These are phyloP conservation scores for Jamesozyma piceae DNA, from an alignment of 805 yeast species.

Conservation along the genomic window DNA sequence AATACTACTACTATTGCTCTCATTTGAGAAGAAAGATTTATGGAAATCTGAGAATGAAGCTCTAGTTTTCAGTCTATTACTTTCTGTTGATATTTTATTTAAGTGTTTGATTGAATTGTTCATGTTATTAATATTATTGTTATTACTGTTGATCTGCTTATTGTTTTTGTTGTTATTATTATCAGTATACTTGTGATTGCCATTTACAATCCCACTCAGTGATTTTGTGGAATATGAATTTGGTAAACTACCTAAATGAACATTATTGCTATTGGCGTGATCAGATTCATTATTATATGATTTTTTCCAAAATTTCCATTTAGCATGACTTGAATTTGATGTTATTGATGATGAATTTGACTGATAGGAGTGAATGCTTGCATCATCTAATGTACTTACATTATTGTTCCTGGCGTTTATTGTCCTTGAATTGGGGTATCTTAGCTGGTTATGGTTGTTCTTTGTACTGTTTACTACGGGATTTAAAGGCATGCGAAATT, in stretches of 20 bases:
- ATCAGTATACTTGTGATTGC: too few relatives aligned
- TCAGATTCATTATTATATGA: constrained; percentile 3
- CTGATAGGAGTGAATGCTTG: constrained; percentile 2
- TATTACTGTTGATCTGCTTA: not conserved
- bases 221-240: constrained; percentile 1
- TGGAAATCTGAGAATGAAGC: constrained; percentile 21
- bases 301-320: constrained; percentile 32
- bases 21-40: constrained; percentile 10
- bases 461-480: not conserved
- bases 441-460: not conserved
- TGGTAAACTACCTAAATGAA: not conserved
- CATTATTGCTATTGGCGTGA: not conserved
- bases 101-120: constrained; percentile 1
- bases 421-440: not conserved
- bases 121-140: not conserved
- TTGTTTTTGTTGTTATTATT: not conserved
- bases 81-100: not conserved
- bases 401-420: not conserved
- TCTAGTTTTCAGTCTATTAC: constrained; percentile 10
- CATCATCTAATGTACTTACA: not conserved
- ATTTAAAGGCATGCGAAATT: not conserved
- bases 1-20: not conserved
- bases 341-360: constrained; percentile 21
- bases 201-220: not conserved
- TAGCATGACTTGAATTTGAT: constrained; percentile 5